phyloP scores from a whole-genome alignment of 2,329 filamentous ascomycete species.

The Penicillium oxalicum region DNA sequence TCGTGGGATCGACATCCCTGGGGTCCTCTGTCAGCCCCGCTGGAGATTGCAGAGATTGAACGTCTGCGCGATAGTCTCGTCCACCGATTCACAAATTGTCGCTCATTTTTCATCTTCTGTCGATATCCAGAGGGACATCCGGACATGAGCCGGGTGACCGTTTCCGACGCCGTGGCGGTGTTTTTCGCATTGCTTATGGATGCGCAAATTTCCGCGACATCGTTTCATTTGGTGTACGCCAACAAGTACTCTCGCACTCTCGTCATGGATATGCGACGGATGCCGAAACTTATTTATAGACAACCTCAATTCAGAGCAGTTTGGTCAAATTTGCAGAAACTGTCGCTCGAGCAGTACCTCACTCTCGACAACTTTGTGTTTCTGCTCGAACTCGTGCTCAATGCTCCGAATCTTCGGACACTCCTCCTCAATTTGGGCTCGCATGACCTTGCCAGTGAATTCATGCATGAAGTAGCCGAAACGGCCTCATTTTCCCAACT shows the following conservation, averaged over 20 bases:
- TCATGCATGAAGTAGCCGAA: constrained; percentile 22
- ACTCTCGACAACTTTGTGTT: constrained; percentile 21
- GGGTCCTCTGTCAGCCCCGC: constrained; percentile 17
- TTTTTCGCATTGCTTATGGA: constrained; percentile 20
- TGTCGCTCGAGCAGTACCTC: constrained; percentile 21
- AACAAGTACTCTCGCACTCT: constrained; percentile 18
- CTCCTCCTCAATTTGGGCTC: constrained; percentile 18
- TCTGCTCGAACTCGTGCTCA: constrained; percentile 19
- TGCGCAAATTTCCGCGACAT: constrained; percentile 12
- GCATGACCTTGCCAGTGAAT: constrained; percentile 19
- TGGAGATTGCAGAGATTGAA: constrained; percentile 15
- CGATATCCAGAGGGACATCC: constrained; percentile 23
- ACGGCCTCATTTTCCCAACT: constrained; percentile 11
- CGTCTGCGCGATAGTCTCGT: constrained; percentile 17
- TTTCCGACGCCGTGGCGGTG: constrained; percentile 19
- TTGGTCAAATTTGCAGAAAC: constrained; percentile 18
- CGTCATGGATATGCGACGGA: constrained; percentile 23
- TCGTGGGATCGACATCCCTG: constrained; percentile 20
- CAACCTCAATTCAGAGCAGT: constrained; percentile 16
- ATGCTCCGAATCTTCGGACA: constrained; percentile 16
- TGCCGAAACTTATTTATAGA: constrained; percentile 22
- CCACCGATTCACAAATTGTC: constrained; percentile 15
- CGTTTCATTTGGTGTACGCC: constrained; percentile 20
- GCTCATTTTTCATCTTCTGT: constrained; percentile 22
- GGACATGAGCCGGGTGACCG: constrained; percentile 17